Evolutionary conservation across 441 rosid genomes (phyloP), one percentile per base, ranked within the genome.

Genomic region (Syzygium syzygioides): DNA sequence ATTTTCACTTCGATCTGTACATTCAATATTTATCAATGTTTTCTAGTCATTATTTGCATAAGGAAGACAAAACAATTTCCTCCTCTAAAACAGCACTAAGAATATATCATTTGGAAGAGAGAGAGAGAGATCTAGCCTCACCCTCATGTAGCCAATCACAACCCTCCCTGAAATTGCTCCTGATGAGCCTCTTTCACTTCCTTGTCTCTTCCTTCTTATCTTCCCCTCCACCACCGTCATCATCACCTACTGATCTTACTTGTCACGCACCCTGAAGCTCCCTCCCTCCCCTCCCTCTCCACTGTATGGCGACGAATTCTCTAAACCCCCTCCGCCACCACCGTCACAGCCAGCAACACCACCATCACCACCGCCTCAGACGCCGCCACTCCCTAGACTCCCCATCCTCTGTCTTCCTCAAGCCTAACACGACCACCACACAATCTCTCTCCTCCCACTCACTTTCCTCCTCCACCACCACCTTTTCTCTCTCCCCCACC

Each of bases 101-200:
- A 66, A 62, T n/a, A 15, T 3, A 13, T 62, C 10, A 57, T 57
- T 57, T 11, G 13, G 7, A 15, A 55, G 68, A 60, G 83, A 45
- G 15, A 34, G 88, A 85, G 92, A 90, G 91, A 54, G 80, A 94
- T 93, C 93, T 55, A 79, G 89, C 94, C 95, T 93, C 93, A 94
- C 90, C 95, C 95, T 54, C 84, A 48, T 83, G 87, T 88, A 87
- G 87, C 97, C 97, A 94, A 95, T 95, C 91, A 93, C 79, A 93
- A 88, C 34, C 86, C 89, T 85, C 55, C 88, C 52, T 59, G 86
- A 89, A 79, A 93, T 91, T 90, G 23, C 91, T 88, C 79, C 66
- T 90, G 94, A 93, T 93, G 90, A 85, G 85, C 89, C 91, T 34
- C 60, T 59, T 87, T 19, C 84, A 86, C 86, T 60, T 85, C 84